phyloP scores from a whole-genome alignment of 1,284 basidiomycete species.

The Pisolithus thermaeus region DNA sequence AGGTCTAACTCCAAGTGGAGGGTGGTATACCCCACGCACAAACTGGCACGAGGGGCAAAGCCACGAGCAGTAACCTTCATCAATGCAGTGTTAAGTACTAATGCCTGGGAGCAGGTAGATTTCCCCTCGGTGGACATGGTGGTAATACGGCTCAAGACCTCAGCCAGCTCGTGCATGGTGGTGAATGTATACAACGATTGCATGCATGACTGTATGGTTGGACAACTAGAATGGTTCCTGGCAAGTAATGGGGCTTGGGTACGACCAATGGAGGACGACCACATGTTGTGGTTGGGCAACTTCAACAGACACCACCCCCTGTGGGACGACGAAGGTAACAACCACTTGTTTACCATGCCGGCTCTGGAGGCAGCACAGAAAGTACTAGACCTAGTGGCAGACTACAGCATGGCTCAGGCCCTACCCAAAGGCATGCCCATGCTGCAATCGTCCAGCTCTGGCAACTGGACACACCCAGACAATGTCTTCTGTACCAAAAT shows the following conservation, averaged over 20 bases:
- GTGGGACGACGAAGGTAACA: constrained; percentile 34
- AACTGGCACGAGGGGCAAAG: too few relatives aligned
- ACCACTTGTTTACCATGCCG: constrained; percentile 26
- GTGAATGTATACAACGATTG: too few relatives aligned
- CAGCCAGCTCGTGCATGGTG: too few relatives aligned
- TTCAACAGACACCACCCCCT: constrained; percentile 10
- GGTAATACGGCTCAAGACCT: too few relatives aligned
- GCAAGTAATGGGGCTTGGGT: not conserved
- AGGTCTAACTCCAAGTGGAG: not conserved
- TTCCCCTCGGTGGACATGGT: too few relatives aligned
- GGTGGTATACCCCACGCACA: too few relatives aligned
- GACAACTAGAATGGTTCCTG: not conserved
- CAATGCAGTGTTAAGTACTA: too few relatives aligned
- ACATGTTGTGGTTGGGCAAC: constrained; percentile 27
- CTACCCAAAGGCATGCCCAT: not conserved
- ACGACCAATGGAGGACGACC: not conserved
- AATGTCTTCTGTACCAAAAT: not conserved
- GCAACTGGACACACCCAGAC: not conserved
- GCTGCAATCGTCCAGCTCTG: not conserved
- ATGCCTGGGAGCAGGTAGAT: too few relatives aligned
- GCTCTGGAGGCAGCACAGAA: not conserved
- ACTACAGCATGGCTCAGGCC: not conserved
- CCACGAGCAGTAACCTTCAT: too few relatives aligned
- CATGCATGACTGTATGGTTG: not conserved
- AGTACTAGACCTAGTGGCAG: not conserved